A percentile compares a stretch with the other conserved stretches of the same genome.
phyloP scores from a whole-genome alignment of 768 basidiomycete genomes.

The Kondoa subrosea region DNA sequence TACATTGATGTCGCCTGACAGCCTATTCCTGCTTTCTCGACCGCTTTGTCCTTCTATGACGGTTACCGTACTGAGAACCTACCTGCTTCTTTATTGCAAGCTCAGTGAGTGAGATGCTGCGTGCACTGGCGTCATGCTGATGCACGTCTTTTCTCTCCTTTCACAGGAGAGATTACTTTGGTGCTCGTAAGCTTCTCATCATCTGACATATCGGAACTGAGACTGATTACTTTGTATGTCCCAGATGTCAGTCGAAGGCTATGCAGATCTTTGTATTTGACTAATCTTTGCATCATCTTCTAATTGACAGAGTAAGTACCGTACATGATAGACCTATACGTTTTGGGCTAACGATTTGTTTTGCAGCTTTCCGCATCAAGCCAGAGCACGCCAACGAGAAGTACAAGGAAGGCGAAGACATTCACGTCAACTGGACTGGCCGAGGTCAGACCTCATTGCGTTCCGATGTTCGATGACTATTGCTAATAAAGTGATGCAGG shows the following conservation, averaged over 20 bases:
- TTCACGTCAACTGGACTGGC: slow-evolving; percentile 98
- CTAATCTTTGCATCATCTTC: neutral
- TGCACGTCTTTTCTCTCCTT: neutral
- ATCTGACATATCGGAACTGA: neutral
- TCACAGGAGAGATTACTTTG: slow-evolving; percentile 79
- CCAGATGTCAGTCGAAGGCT: neutral
- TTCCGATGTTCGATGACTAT: neutral
- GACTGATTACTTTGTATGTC: neutral
- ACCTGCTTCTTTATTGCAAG: slow-evolving; percentile 88
- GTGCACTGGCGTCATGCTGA: slow-evolving; percentile 7
- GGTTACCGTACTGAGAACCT: slow-evolving; percentile 91
- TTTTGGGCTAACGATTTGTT: slow-evolving; percentile 43
- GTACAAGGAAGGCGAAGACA: slow-evolving; percentile 21
- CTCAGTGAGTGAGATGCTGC: slow-evolving; percentile 42
- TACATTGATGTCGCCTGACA: slow-evolving; percentile 52
- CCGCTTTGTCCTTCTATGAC: slow-evolving; percentile 95
- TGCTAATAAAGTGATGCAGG: neutral
- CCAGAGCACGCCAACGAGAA: slow-evolving; percentile 71
- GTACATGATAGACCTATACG: neutral
- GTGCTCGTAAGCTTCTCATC: slow-evolving; percentile 35
- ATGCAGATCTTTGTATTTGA: neutral
- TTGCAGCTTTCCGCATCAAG: slow-evolving; percentile 69
- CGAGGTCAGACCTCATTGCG: slow-evolving; percentile 43
- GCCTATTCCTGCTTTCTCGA: slow-evolving; percentile 92
- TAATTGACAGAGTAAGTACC: neutral